These are phyloP conservation scores for Cylindrotheca closterium DNA, from an alignment of 108 stramenopile species.

Conservation along the genomic window DNA sequence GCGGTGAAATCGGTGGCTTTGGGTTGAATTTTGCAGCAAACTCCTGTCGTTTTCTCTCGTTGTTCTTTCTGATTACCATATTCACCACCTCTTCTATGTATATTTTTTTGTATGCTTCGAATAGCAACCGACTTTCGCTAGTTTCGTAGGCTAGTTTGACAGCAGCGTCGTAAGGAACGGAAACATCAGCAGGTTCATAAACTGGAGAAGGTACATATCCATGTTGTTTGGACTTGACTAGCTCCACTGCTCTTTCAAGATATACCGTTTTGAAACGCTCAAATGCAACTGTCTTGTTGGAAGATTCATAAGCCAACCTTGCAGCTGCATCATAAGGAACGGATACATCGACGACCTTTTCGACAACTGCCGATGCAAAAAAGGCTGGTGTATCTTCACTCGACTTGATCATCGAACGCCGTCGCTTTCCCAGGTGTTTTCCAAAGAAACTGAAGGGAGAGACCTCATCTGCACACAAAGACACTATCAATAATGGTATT, in stretches of 20 bases:
- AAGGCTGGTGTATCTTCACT: too few species aligned
- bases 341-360: slow-evolving; percentile 16
- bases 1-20: background rate
- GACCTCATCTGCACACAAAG: too few species aligned
- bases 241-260: slow-evolving; percentile 22
- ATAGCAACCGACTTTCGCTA: slow-evolving; percentile 28
- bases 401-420: too few species aligned
- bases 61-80: slow-evolving; percentile 27
- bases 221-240: slow-evolving; percentile 29
- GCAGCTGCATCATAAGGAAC: slow-evolving; percentile 40
- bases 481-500: too few species aligned
- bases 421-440: too few species aligned
- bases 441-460: too few species aligned
- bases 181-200: slow-evolving; percentile 34
- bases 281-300: slow-evolving; percentile 31
- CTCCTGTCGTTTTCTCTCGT: slow-evolving; percentile 12
- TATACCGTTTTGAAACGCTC: slow-evolving; percentile 39
- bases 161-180: slow-evolving; percentile 45
- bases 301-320: slow-evolving; percentile 33
- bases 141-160: slow-evolving; percentile 42
- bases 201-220: slow-evolving; percentile 2
- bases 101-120: slow-evolving; percentile 30
- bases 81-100: slow-evolving; percentile 39
- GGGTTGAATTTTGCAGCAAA: background rate
- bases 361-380: too few species aligned